Evolutionary conservation across 1,139 yeast species (phyloP).

Genomic region (Candida albicans): DNA sequence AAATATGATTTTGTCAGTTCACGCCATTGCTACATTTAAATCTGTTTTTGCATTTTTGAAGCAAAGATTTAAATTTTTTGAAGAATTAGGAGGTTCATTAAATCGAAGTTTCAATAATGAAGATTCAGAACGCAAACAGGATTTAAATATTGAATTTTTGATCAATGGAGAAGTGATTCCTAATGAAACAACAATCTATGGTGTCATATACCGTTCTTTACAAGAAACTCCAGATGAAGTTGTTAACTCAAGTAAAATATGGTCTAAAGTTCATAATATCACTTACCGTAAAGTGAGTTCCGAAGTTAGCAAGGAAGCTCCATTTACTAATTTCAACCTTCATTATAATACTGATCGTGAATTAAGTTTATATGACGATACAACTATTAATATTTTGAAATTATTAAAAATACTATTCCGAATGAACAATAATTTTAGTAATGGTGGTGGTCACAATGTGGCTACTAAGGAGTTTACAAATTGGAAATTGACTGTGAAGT

Average conservation of each 20-base stretch:
- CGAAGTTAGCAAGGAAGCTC: slow-evolving; percentile 17
- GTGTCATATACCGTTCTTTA: slow-evolving; percentile 64
- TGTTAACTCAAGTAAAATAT: slow-evolving; percentile 53
- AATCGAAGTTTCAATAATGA: slow-evolving; percentile 3
- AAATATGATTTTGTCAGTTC: slow-evolving; percentile 64
- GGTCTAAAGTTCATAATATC: slow-evolving; percentile 58
- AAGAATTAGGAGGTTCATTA: slow-evolving; percentile 15
- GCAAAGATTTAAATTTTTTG: slow-evolving; percentile 30
- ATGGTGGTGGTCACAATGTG: slow-evolving; percentile 16
- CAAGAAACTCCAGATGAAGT: slow-evolving; percentile 39
- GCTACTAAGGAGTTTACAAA: slow-evolving; percentile 59
- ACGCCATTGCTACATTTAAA: slow-evolving; percentile 83
- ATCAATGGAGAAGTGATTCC: slow-evolving; percentile 64
- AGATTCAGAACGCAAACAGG: slow-evolving; percentile 14
- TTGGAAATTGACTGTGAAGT: slow-evolving; percentile 81
- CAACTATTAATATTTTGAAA: slow-evolving; percentile 52
- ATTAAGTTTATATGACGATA: slow-evolving; percentile 39
- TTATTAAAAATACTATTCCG: slow-evolving; percentile 55
- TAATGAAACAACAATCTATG: slow-evolving; percentile 73
- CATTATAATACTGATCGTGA: slow-evolving; percentile 29
- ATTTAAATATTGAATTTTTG: slow-evolving; percentile 53
- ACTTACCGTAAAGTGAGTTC: slow-evolving; percentile 45
- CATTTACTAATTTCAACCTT: slow-evolving; percentile 16
- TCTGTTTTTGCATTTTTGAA: slow-evolving; percentile 66
- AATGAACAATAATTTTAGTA: slow-evolving; percentile 35